A percentile compares a stretch with the other conserved stretches of the same genome.
Conservation (phyloP, 2,329 filamentous ascomycete species). For the Pseudogymnoascus sp. region DNA sequence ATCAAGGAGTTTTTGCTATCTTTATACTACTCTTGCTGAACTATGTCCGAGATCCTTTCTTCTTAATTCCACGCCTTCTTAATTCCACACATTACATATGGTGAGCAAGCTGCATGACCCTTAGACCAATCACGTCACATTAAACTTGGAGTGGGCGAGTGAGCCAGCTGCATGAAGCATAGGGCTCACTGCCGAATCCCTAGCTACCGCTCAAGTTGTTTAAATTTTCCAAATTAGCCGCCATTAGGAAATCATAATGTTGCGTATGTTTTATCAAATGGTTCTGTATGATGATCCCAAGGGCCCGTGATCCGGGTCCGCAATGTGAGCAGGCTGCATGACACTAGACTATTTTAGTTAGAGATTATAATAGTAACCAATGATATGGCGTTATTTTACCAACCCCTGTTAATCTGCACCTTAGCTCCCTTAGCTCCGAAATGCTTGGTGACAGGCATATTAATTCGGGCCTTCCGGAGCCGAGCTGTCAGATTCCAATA, state of each 20-base stretch:
- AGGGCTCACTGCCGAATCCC: slow-evolving; percentile 11
- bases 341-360: slow-evolving; percentile 21
- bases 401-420: not conserved
- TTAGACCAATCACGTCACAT: slow-evolving; percentile 10
- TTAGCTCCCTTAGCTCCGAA: not conserved
- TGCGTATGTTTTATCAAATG: slow-evolving; percentile 6
- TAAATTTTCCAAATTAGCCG: slow-evolving; percentile 7
- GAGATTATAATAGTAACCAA: not conserved
- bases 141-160: slow-evolving; percentile 17
- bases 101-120: slow-evolving; percentile 22
- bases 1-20: slow-evolving; percentile 13
- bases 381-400: not conserved
- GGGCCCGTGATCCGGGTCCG: not conserved
- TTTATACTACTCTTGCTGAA: slow-evolving; percentile 23
- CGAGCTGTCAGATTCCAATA: not conserved
- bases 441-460: not conserved
- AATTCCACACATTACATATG: slow-evolving; percentile 12
- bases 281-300: not conserved
- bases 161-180: slow-evolving; percentile 24
- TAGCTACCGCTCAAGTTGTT: not conserved
- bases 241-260: slow-evolving; percentile 9
- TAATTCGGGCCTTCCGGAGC: not conserved
- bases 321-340: slow-evolving; percentile 30
- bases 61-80: slow-evolving; percentile 15
- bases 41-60: slow-evolving; percentile 16